Conservation (phyloP, 495 filamentous ascomycete species). For the Glonium stellatum region DNA sequence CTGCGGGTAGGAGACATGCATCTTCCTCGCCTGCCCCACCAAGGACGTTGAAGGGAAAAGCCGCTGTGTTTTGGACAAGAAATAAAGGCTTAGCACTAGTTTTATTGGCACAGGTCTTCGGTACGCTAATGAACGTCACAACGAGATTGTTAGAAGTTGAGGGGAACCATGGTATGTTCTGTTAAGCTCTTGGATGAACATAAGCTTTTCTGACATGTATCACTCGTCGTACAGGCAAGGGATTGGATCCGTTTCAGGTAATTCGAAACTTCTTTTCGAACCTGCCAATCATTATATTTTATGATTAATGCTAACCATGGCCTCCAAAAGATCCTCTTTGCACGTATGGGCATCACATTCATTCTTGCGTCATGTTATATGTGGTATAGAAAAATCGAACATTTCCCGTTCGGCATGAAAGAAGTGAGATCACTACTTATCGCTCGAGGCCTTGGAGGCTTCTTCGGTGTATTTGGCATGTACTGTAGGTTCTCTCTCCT, state of each 20-base stretch:
- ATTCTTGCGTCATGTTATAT: slow-evolving; percentile 65
- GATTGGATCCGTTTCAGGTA: slow-evolving; percentile 79
- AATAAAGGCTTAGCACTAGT: slow-evolving; percentile 74
- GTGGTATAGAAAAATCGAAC: slow-evolving; percentile 57
- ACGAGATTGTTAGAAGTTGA: slow-evolving; percentile 72
- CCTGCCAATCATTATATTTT: background rate
- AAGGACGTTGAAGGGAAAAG: slow-evolving; percentile 24
- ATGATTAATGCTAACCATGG: background rate
- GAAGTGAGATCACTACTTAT: slow-evolving; percentile 62
- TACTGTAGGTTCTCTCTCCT: slow-evolving; percentile 48
- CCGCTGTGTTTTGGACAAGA: slow-evolving; percentile 35
- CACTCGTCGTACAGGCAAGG: slow-evolving; percentile 38
- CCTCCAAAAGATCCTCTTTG: slow-evolving; percentile 61
- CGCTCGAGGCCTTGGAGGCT: slow-evolving; percentile 64
- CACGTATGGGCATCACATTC: slow-evolving; percentile 71
- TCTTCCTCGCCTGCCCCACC: slow-evolving; percentile 26
- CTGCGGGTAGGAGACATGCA: slow-evolving; percentile 9
- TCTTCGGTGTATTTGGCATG: slow-evolving; percentile 76
- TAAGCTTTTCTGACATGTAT: background rate
- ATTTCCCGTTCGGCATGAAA: slow-evolving; percentile 63
- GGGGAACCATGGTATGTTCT: slow-evolving; percentile 42
- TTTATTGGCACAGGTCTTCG: slow-evolving; percentile 72
- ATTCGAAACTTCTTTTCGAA: background rate
- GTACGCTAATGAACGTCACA: slow-evolving; percentile 78
- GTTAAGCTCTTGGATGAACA: background rate